Evolutionary conservation across 768 basidiomycete genomes (phyloP).

Genomic region (Lenzites betulinus): DNA sequence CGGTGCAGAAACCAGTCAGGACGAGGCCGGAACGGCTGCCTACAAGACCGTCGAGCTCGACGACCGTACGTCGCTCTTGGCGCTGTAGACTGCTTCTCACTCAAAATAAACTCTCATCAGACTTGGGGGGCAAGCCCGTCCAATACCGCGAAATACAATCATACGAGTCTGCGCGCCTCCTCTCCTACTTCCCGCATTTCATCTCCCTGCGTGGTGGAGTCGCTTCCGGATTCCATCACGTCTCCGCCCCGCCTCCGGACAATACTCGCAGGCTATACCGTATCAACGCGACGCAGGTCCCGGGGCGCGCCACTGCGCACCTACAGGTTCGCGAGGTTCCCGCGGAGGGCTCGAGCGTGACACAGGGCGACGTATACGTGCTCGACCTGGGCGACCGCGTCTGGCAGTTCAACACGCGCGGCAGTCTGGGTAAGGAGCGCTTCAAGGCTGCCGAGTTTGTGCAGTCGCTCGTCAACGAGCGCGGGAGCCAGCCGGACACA

Average conservation of each 20-base stretch:
- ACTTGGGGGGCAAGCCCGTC: slow-evolving; percentile 55
- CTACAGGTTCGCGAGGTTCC: slow-evolving; percentile 33
- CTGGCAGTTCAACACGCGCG: slow-evolving; percentile 59
- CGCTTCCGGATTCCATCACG: slow-evolving; percentile 55
- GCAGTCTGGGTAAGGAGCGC: slow-evolving; percentile 55
- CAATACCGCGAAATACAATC: slow-evolving; percentile 66
- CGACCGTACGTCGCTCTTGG: slow-evolving; percentile 48
- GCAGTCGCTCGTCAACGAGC: slow-evolving; percentile 43
- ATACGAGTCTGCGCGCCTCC: slow-evolving; percentile 53
- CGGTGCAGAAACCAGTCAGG: slow-evolving; percentile 57
- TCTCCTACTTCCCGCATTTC: slow-evolving; percentile 53
- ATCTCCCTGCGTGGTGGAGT: slow-evolving; percentile 48
- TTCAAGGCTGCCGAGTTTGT: slow-evolving; percentile 66
- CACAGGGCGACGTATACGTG: slow-evolving; percentile 46
- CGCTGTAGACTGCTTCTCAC: too few species aligned
- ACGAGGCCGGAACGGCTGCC: slow-evolving; percentile 62
- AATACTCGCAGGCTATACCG: slow-evolving; percentile 53
- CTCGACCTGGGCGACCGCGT: slow-evolving; percentile 56
- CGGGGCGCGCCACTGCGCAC: slow-evolving; percentile 10
- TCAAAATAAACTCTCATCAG: too few species aligned
- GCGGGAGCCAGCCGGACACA: slow-evolving; percentile 44
- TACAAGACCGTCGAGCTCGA: slow-evolving; percentile 71
- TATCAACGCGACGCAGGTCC: slow-evolving; percentile 36
- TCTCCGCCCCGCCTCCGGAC: slow-evolving; percentile 44
- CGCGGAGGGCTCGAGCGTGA: too few species aligned